A percentile compares a stretch with the other conserved stretches of the same genome.
These are phyloP conservation scores for Cryomyces antarcticus DNA, from an alignment of 495 filamentous ascomycete genomes.

Conservation along the genomic window DNA sequence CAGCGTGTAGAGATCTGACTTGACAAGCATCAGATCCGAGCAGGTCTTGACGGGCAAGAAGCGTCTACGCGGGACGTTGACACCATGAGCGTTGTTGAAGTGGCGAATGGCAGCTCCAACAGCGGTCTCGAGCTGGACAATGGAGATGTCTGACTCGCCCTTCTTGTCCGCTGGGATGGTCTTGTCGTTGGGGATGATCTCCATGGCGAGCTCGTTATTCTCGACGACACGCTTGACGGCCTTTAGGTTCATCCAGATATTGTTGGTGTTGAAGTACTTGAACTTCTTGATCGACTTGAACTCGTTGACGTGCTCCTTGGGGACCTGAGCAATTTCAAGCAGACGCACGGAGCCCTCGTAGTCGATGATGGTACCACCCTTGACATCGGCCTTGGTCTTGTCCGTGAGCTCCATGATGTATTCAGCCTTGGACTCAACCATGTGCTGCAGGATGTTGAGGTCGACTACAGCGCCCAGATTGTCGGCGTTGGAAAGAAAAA, in stretches of 20 bases:
- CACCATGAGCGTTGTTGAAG: conserved; percentile 95
- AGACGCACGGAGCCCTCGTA: conserved; percentile 92
- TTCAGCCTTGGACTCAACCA: conserved; percentile 85
- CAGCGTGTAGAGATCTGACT: conserved; percentile 98
- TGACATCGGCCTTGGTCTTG: conserved; percentile 99
- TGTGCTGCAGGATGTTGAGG: conserved; percentile 93
- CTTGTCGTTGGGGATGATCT: conserved; percentile 99
- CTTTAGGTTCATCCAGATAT: conserved; percentile 98
- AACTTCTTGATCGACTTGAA: conserved; percentile 99
- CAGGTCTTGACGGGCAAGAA: conserved; percentile 99
- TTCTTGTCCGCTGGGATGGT: conserved; percentile 97
- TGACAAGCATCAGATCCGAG: conserved; percentile 98
- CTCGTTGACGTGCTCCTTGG: conserved; percentile 98
- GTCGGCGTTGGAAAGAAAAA: conserved; percentile 98
- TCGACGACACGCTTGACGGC: conserved; percentile 98
- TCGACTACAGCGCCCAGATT: conserved; percentile 97
- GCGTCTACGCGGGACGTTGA: conserved; percentile 91
- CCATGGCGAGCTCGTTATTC: conserved; percentile 95
- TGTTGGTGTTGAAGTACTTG: conserved; percentile 99
- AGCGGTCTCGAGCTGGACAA: conserved; percentile 95
- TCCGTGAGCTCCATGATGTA: conserved; percentile 99
- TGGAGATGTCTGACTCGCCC: conserved; percentile 92
- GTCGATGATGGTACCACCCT: conserved; percentile 99
- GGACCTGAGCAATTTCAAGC: conserved; percentile 97
- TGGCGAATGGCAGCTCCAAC: conserved; percentile 97